Evolutionary conservation across 352 stramenopile species (phyloP).

Genomic region (Pythium insidiosum): DNA sequence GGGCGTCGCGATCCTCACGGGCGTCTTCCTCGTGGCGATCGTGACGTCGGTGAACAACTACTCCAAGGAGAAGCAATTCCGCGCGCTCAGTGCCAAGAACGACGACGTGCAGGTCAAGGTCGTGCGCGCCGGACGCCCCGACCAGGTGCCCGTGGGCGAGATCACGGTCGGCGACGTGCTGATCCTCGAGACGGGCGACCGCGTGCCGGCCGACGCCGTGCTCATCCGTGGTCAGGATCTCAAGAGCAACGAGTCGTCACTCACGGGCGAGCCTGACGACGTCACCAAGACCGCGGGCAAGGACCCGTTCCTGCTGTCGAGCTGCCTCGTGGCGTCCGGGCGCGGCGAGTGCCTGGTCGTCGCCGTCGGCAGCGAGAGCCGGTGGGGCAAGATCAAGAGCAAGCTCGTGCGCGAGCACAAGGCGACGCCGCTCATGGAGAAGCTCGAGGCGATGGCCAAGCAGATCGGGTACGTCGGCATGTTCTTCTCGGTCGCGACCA

Average conservation of each 20-base stretch:
- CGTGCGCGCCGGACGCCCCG: slow-evolving; percentile 46
- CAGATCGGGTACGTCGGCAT: slow-evolving; percentile 84
- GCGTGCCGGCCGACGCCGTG: slow-evolving; percentile 92
- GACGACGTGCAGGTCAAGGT: slow-evolving; percentile 86
- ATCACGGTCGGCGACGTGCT: slow-evolving; percentile 86
- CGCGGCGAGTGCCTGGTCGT: slow-evolving; percentile 75
- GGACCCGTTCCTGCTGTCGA: slow-evolving; percentile 86
- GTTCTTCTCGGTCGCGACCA: slow-evolving; percentile 80
- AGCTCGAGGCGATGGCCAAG: slow-evolving; percentile 89
- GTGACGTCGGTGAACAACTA: slow-evolving; percentile 96
- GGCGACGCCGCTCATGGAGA: slow-evolving; percentile 89
- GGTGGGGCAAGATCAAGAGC: slow-evolving; percentile 89
- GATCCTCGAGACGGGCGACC: slow-evolving; percentile 90
- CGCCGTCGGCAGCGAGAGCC: slow-evolving; percentile 68
- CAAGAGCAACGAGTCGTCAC: slow-evolving; percentile 92
- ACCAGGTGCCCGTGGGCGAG: slow-evolving; percentile 62
- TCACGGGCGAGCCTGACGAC: slow-evolving; percentile 95
- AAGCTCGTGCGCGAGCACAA: slow-evolving; percentile 87
- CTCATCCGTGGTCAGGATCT: slow-evolving; percentile 90
- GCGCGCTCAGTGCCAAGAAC: slow-evolving; percentile 78
- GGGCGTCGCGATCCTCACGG: slow-evolving; percentile 90
- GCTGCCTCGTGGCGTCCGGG: slow-evolving; percentile 67
- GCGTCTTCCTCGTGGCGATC: slow-evolving; percentile 91
- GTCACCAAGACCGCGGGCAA: slow-evolving; percentile 72
- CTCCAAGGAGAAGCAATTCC: slow-evolving; percentile 91